Evolutionary conservation across 495 filamentous ascomycete species (phyloP).

Genomic region (Mytilinidion resinicola): DNA sequence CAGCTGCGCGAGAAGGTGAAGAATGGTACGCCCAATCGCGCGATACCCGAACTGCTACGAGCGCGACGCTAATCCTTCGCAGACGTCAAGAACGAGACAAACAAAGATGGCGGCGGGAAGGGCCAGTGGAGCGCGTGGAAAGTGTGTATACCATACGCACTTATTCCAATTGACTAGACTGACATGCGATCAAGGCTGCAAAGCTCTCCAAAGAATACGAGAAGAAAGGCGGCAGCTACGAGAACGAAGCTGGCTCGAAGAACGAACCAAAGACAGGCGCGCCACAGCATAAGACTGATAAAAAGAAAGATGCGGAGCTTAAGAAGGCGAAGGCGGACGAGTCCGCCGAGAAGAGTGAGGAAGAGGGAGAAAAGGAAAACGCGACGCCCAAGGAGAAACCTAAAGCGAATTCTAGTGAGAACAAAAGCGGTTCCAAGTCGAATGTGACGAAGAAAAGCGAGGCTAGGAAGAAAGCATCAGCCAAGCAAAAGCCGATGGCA

Average conservation of each 20-base stretch:
- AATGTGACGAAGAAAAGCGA: slow-evolving; percentile 1
- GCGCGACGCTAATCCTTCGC: background rate
- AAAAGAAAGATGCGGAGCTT: slow-evolving; percentile 20
- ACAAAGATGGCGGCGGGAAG: slow-evolving; percentile 50
- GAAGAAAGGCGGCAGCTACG: slow-evolving; percentile 46
- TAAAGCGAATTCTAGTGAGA: slow-evolving; percentile 14
- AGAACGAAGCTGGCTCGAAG: slow-evolving; percentile 47
- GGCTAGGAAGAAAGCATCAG: slow-evolving; percentile 32
- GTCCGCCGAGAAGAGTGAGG: too few relatives aligned
- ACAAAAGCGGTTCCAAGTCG: slow-evolving; percentile 3
- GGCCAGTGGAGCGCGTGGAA: slow-evolving; percentile 55
- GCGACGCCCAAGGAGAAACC: background rate
- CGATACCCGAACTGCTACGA: background rate
- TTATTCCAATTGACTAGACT: background rate
- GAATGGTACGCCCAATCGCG: slow-evolving; percentile 28
- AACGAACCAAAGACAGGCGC: slow-evolving; percentile 46
- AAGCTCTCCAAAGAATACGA: slow-evolving; percentile 53
- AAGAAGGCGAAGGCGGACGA: slow-evolving; percentile 35
- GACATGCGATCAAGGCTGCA: slow-evolving; percentile 29
- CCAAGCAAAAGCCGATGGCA: background rate
- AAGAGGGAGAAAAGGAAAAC: slow-evolving; percentile 29
- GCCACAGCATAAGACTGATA: slow-evolving; percentile 36
- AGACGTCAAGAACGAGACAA: slow-evolving; percentile 47
- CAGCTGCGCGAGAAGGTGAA: slow-evolving; percentile 48
- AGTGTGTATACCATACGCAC: slow-evolving; percentile 28